Evolutionary conservation across 2,329 filamentous ascomycete genomes (phyloP).

Genomic region (Ceratocystis albifundus): DNA sequence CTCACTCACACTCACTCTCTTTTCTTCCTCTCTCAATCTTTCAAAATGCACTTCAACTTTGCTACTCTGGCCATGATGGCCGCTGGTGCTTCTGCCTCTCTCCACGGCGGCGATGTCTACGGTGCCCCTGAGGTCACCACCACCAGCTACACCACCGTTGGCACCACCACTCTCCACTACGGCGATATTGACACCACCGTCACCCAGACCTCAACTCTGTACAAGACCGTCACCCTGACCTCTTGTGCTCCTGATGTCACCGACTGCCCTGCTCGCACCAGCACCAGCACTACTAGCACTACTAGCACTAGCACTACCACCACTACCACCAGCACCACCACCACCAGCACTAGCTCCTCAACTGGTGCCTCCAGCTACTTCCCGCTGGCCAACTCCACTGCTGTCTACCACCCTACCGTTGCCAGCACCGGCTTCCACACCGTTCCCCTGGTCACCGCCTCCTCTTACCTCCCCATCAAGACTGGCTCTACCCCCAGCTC

Average conservation of each 20-base stretch:
- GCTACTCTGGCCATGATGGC: conserved; percentile 21
- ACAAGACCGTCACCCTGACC: conserved; percentile 24
- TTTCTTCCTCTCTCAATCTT: background rate
- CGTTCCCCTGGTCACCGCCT: conserved; percentile 18
- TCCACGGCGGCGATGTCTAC: conserved; percentile 1
- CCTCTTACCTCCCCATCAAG: conserved; percentile 18
- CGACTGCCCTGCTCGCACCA: conserved; percentile 22
- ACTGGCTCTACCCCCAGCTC: conserved; percentile 15
- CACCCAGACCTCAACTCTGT: conserved; percentile 23
- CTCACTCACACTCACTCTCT: background rate
- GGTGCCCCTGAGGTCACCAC: background rate
- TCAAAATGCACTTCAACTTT: conserved; percentile 23
- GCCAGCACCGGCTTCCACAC: conserved; percentile 20
- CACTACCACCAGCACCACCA: background rate
- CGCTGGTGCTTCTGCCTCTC: conserved; percentile 13
- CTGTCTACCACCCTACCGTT: conserved; percentile 9
- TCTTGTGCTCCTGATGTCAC: conserved; percentile 23
- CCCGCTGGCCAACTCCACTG: conserved; percentile 20
- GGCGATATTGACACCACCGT: conserved; percentile 19
- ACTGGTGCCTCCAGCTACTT: conserved; percentile 19
- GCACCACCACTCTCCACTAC: conserved; percentile 9
- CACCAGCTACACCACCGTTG: conserved; percentile 13
- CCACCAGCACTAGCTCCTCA: background rate
- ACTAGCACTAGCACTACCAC: background rate
- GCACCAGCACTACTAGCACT: background rate